phyloP scores from a whole-genome alignment of 768 basidiomycete genomes.

The Mycena crocata region DNA sequence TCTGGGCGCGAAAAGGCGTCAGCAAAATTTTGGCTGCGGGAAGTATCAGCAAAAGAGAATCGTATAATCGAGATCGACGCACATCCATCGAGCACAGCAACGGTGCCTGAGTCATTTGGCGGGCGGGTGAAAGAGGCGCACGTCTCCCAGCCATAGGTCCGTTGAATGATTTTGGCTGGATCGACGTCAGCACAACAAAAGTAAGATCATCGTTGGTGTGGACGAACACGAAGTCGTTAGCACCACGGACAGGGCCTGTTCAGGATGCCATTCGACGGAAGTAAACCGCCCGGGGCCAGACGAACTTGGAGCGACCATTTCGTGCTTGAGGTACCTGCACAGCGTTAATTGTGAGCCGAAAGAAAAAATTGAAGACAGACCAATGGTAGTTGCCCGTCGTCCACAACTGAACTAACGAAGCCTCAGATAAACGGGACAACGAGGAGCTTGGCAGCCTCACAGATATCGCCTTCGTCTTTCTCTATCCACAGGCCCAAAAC shows the following conservation, averaged over 20 bases:
- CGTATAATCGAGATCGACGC: slow-evolving; percentile 41
- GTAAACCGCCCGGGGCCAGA: slow-evolving; percentile 68
- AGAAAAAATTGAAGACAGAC: slow-evolving; percentile 48
- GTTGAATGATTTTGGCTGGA: slow-evolving; percentile 65
- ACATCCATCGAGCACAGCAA: slow-evolving; percentile 93
- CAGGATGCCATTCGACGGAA: slow-evolving; percentile 89
- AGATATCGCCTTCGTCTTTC: slow-evolving; percentile 72
- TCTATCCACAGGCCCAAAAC: slow-evolving; percentile 90
- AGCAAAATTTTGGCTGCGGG: slow-evolving; percentile 76
- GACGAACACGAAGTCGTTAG: slow-evolving; percentile 74
- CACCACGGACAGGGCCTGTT: slow-evolving; percentile 72
- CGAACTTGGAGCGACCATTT: slow-evolving; percentile 65
- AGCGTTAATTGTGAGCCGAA: background rate
- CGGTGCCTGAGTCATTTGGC: slow-evolving; percentile 84
- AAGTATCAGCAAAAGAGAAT: background rate
- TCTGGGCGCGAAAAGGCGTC: slow-evolving; percentile 94
- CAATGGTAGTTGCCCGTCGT: slow-evolving; percentile 96
- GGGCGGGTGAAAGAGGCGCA: slow-evolving; percentile 66
- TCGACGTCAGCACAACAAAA: background rate
- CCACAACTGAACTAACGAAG: slow-evolving; percentile 88
- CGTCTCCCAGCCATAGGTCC: slow-evolving; percentile 84
- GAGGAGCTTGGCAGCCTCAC: slow-evolving; percentile 55
- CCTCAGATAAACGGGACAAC: slow-evolving; percentile 14
- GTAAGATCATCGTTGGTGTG: background rate
- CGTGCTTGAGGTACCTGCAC: slow-evolving; percentile 92